Base-by-base conservation (phyloP, 345 rosid genomes). In the Hypericum perforatum region DNA sequence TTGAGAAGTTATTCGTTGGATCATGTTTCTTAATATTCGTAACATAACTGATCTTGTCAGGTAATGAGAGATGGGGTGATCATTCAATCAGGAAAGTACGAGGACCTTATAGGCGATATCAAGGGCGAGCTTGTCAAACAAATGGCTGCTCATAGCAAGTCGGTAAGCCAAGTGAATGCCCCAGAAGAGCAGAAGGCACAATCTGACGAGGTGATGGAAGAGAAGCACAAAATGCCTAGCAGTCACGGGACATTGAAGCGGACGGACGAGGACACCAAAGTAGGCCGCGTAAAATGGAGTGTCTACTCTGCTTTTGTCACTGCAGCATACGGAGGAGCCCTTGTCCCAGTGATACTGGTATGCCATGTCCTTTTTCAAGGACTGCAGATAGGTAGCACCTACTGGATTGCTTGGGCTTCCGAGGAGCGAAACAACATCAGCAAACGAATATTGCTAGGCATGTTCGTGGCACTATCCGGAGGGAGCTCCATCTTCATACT, bases 391-490 rank as follows among this genome's bases (percentile, higher is more conserved):
- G 79, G 73, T 2, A 84, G 89, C 77, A 81, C 72, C 53, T 84
- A 81, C 64, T 84, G 89, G 94, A 71, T 84, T 56, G 82, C 89
- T 41, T 82, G 86, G 84, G 85, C 86, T 42, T 66, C 82, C 1
- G 84, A 71, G 12, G 75, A 74, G 37, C 59, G 60, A 7, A 61
- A 41, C 53, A 45, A 37, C 36, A 70, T 81, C 56, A 53, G 58
- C 44, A 66, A 65, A 37, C 49, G 52, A 56, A 50, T 69, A 63
- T 51, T 84, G 64, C 69, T 84, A 8, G 76, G 83, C 39, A 59
- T 75, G 40, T 84, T 78, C 49, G 42, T 63, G 57, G 22, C 81
- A 57, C 39, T 84, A 43, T 84, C 88, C 3, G 74, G 81, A 42
- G 92, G 83, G 49, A 81, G 92, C 63, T 81, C 86, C 12, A 11